phyloP scores from a whole-genome alignment of 2,329 filamentous ascomycete species.

The Arthrobotrys sphaeroides region DNA sequence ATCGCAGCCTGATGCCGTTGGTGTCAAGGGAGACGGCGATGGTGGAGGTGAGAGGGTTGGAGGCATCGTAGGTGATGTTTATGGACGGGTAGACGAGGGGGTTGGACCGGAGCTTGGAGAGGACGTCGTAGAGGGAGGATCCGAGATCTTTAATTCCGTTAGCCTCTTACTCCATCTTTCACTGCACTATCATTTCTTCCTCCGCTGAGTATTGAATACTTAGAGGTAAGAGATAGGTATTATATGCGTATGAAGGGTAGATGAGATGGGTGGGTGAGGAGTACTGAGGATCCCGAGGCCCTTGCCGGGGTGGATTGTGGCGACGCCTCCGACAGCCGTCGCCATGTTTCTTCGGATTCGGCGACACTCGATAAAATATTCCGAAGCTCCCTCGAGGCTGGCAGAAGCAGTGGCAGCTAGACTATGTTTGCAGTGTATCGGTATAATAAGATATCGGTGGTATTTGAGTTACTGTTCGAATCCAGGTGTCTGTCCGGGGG shows the following conservation, averaged over 20 bases:
- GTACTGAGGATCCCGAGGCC: constrained; percentile 71
- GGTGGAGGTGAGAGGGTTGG: constrained; percentile 55
- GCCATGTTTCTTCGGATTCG: constrained; percentile 55
- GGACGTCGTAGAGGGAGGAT: constrained; percentile 86
- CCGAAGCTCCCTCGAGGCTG: background rate
- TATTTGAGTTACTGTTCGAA: background rate
- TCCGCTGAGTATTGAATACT: too few relatives aligned
- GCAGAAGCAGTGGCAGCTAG: too few relatives aligned
- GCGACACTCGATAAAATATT: background rate
- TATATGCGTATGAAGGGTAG: constrained; percentile 40
- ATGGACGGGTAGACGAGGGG: constrained; percentile 82
- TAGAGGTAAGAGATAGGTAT: constrained; percentile 2
- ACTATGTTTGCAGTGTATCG: too few relatives aligned
- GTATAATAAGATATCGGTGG: background rate
- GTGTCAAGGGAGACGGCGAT: constrained; percentile 76
- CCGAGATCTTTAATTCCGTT: constrained; percentile 73
- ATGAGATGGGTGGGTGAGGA: background rate
- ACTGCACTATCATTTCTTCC: too few relatives aligned
- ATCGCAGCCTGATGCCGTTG: constrained; percentile 89
- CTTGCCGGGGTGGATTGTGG: constrained; percentile 73
- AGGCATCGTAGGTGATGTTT: constrained; percentile 72
- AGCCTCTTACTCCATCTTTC: background rate
- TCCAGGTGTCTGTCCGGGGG: background rate
- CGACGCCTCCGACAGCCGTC: constrained; percentile 58
- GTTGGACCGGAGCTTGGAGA: constrained; percentile 87